A percentile compares a stretch with the other conserved stretches of the same genome.
Evolutionary conservation across 2,329 filamentous ascomycete species (phyloP).

Genomic region (Pseudocercospora fijiensis): DNA sequence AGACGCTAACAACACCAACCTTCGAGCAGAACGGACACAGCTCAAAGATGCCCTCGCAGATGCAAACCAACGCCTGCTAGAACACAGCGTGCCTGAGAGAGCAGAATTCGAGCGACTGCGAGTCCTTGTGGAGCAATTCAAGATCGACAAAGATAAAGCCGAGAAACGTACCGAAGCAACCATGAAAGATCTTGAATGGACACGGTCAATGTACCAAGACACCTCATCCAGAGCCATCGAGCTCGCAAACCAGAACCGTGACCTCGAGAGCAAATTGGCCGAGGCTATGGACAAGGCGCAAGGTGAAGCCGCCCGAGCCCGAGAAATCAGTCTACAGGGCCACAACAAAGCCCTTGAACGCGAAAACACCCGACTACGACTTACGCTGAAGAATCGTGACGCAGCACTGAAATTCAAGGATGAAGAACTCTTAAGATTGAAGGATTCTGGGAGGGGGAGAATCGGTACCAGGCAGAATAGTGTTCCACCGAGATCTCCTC

Average conservation of each 20-base stretch:
- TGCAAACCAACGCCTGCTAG: slow-evolving; percentile 30
- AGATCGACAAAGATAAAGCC: slow-evolving; percentile 32
- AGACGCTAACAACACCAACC: slow-evolving; percentile 22
- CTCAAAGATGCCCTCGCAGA: slow-evolving; percentile 35
- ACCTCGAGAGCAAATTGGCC: slow-evolving; percentile 44
- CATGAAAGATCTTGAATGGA: slow-evolving; percentile 57
- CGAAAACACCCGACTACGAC: slow-evolving; percentile 34
- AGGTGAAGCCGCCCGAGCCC: slow-evolving; percentile 32
- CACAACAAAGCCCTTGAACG: slow-evolving; percentile 25
- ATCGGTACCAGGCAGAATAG: slow-evolving; percentile 40
- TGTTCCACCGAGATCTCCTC: slow-evolving; percentile 38
- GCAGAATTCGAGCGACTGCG: slow-evolving; percentile 36
- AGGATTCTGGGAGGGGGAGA: slow-evolving; percentile 36
- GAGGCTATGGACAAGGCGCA: slow-evolving; percentile 30
- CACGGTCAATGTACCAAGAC: slow-evolving; percentile 59
- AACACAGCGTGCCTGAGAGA: slow-evolving; percentile 36
- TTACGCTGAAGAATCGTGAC: slow-evolving; percentile 32
- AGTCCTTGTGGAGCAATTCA: slow-evolving; percentile 23
- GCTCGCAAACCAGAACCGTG: slow-evolving; percentile 49
- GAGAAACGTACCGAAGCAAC: slow-evolving; percentile 36
- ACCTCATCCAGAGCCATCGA: slow-evolving; percentile 52
- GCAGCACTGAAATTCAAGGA: slow-evolving; percentile 35
- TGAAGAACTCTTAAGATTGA: slow-evolving; percentile 38
- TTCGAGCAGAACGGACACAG: slow-evolving; percentile 31
- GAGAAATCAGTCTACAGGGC: slow-evolving; percentile 29